Evolutionary conservation across 768 basidiomycete genomes (phyloP), one percentile per base, ranked within the genome.

Genomic region (Amanita thiersii): DNA sequence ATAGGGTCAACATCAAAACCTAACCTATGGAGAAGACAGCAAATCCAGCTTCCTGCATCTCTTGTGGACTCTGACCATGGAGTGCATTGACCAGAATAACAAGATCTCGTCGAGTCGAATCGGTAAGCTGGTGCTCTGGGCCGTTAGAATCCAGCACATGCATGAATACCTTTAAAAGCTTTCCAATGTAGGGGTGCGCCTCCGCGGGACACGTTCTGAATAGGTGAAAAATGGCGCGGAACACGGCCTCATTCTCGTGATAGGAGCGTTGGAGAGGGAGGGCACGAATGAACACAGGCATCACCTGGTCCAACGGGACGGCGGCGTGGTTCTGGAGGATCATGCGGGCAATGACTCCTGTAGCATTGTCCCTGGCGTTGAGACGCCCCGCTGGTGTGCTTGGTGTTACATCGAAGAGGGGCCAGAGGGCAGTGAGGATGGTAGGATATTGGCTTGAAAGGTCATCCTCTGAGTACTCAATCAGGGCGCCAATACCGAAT

Each of bases 331-430:
- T 92, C 56, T 84, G 83, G 52, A 79, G 58, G 55, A 98, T 84
- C 57, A 98, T 72, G 11, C 96, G 82, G 3, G 80, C 79, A 40
- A 98, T 86, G 17, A 92, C 88, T 31, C 96, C 96, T 5, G 84
- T 76, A n/a, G 96, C 96, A 59, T 99, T 99, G 63, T 99, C 96
- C 48, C 82, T 83, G 14, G 92, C 92, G 57, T 92, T 93, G 47
- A 89, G 62, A 32, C 68, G 69, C 5, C 85, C 64, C 4, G 75
- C 55, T 12, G 80, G 67, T 4, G 86, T 68, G 44, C 81, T 76
- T 0, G 77, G 62, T 5, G 76, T 52, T 25, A 85, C 70, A 32
- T 70, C 60, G 61, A 99, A 98, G 42, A 94, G 69, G 9, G 87
- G 86, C 18, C 78, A 85, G 34, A 98, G 78, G 1, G 81, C 81